Evolutionary conservation across 495 filamentous ascomycete species (phyloP).

Genomic region (Cenococcum geophilum): DNA sequence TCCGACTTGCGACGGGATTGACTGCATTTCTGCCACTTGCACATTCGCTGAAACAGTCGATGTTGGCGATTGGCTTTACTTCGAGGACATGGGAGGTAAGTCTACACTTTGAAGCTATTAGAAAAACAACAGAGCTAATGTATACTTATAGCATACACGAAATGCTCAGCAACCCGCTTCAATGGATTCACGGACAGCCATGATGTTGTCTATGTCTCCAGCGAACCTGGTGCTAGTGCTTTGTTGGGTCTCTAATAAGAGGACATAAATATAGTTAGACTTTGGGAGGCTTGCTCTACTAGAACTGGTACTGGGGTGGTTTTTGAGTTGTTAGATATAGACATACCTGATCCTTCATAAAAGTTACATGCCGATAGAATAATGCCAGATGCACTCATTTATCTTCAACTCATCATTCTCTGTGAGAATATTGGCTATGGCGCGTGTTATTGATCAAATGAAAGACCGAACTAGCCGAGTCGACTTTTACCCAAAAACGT

Average conservation of each 20-base stretch:
- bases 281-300: neutral
- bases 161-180: constrained; percentile 93
- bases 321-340: neutral
- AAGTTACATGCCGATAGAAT: too few species aligned
- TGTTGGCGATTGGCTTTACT: constrained; percentile 96
- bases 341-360: neutral
- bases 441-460: too few species aligned
- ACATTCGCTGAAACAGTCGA: constrained; percentile 66
- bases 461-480: too few species aligned
- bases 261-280: neutral
- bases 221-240: constrained; percentile 78
- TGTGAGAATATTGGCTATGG: too few species aligned
- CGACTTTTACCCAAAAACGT: too few species aligned
- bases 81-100: constrained; percentile 82
- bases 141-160: constrained; percentile 68
- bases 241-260: constrained; percentile 48
- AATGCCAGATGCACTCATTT: too few species aligned
- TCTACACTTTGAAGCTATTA: constrained; percentile 2
- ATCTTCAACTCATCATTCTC: too few species aligned
- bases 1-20: constrained; percentile 95
- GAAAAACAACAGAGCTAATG: neutral
- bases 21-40: constrained; percentile 77
- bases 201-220: constrained; percentile 88
- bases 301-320: neutral
- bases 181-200: constrained; percentile 95